Percentiles rank a stretch among this genome's conserved stretches.
Conservation (phyloP, 805 yeast species). For the Saccharomycopsis malanga region DNA sequence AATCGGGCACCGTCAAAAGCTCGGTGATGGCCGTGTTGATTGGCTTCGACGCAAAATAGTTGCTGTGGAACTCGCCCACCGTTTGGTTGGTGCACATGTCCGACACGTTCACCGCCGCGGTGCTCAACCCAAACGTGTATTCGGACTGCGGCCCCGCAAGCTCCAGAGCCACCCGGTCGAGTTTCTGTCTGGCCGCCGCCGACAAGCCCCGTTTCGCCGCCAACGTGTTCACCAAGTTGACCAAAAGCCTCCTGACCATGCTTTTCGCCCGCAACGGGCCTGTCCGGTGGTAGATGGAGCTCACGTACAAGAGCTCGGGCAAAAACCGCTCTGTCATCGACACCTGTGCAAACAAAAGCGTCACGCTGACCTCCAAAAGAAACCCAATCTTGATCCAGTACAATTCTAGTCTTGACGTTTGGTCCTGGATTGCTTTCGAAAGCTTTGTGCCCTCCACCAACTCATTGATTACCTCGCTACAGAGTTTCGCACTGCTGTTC, state of each 20-base stretch:
- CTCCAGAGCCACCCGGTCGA: neutral
- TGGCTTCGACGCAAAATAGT: conserved; percentile 1
- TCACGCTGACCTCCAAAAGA: conserved; percentile 53
- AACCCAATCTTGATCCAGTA: conserved; percentile 70
- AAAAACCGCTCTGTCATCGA: conserved; percentile 54
- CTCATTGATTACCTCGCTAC: conserved; percentile 55
- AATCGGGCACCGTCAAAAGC: conserved; percentile 9
- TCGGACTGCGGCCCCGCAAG: neutral
- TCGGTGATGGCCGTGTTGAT: neutral
- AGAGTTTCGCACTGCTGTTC: conserved; percentile 65
- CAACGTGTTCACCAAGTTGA: conserved; percentile 47
- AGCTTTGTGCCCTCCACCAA: conserved; percentile 48
- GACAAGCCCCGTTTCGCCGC: conserved; percentile 37
- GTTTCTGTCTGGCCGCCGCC: conserved; percentile 28
- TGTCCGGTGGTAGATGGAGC: conserved; percentile 38
- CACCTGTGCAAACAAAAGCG: conserved; percentile 64
- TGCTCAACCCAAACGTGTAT: neutral
- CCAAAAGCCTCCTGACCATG: conserved; percentile 38
- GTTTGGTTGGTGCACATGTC: neutral
- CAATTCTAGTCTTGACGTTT: conserved; percentile 40
- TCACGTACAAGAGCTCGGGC: conserved; percentile 64
- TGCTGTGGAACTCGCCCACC: conserved; percentile 5
- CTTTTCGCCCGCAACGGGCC: conserved; percentile 33
- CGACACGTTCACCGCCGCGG: neutral
- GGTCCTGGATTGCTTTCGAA: conserved; percentile 36